A percentile compares a stretch with the other conserved stretches of the same genome.
phyloP scores from a whole-genome alignment of 2,329 filamentous ascomycete species.

The Aspergillus niger region DNA sequence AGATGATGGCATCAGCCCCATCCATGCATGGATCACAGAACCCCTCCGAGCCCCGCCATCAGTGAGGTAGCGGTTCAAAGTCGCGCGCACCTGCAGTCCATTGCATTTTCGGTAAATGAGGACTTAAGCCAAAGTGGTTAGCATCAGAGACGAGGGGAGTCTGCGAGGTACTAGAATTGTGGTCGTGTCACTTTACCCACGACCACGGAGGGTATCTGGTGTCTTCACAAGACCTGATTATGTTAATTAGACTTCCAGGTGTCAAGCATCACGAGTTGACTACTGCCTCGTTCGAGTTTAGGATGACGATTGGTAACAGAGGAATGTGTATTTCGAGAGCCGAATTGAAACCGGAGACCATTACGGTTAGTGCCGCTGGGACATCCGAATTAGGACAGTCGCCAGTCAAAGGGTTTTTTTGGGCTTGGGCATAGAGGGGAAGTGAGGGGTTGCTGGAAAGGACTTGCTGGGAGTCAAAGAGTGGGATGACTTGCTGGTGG shows the following conservation, averaged over 20 bases:
- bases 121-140: neutral
- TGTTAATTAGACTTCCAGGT: neutral
- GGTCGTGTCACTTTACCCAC: conserved; percentile 1
- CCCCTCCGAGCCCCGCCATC: conserved; percentile 3
- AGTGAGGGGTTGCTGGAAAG: neutral
- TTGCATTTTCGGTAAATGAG: neutral
- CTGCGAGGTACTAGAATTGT: neutral
- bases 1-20: neutral
- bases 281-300: neutral
- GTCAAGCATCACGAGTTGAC: neutral
- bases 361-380: conserved; percentile 1
- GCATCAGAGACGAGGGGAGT: neutral
- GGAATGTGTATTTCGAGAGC: neutral
- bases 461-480: neutral
- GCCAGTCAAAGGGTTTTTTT: neutral
- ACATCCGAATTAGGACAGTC: neutral
- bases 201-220: neutral
- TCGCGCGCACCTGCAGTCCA: neutral
- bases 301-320: neutral
- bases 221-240: neutral
- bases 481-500: neutral
- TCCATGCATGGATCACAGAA: conserved; percentile 6
- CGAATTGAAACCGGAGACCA: neutral
- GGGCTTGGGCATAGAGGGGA: conserved; percentile 1
- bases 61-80: neutral